phyloP scores from a whole-genome alignment of 331 rosid species.

The Phaseolus coccineus region DNA sequence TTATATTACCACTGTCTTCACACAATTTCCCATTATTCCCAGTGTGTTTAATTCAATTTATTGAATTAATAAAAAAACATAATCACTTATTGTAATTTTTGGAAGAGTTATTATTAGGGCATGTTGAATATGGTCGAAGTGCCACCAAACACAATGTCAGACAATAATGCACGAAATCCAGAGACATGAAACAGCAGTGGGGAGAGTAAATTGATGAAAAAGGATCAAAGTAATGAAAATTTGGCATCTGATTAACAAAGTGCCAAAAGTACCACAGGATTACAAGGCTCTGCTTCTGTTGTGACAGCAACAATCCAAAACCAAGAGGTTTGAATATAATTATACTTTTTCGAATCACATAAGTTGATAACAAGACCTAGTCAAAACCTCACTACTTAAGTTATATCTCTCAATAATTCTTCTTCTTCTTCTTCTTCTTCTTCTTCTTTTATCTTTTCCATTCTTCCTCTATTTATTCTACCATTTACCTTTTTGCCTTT shows the following conservation, averaged over 20 bases:
- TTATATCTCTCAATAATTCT: background rate
- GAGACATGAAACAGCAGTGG: slow-evolving; percentile 34
- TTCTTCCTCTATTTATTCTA: slow-evolving; percentile 1
- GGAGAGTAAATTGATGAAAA: slow-evolving; percentile 46
- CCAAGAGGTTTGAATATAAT: slow-evolving; percentile 42
- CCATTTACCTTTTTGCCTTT: slow-evolving; percentile 48
- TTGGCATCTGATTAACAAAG: slow-evolving; percentile 54
- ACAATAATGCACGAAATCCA: slow-evolving; percentile 38
- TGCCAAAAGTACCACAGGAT: slow-evolving; percentile 45
- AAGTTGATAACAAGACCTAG: slow-evolving; percentile 23
- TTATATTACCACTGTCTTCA: background rate
- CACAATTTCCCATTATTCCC: background rate
- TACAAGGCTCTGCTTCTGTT: slow-evolving; percentile 26
- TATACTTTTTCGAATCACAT: slow-evolving; percentile 39
- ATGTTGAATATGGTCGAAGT: slow-evolving; percentile 41
- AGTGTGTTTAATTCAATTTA: background rate
- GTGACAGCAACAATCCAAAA: slow-evolving; percentile 46
- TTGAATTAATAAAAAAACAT: background rate
- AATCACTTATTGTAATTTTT: no score
- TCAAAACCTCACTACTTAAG: no score
- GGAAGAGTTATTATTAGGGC: background rate
- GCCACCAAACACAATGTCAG: slow-evolving; percentile 33
- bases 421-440: background rate
- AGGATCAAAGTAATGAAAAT: slow-evolving; percentile 34
- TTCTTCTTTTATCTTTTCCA: background rate